Conservation (phyloP, 2,329 filamentous ascomycete species). For the Trichoderma afroharzianum region DNA sequence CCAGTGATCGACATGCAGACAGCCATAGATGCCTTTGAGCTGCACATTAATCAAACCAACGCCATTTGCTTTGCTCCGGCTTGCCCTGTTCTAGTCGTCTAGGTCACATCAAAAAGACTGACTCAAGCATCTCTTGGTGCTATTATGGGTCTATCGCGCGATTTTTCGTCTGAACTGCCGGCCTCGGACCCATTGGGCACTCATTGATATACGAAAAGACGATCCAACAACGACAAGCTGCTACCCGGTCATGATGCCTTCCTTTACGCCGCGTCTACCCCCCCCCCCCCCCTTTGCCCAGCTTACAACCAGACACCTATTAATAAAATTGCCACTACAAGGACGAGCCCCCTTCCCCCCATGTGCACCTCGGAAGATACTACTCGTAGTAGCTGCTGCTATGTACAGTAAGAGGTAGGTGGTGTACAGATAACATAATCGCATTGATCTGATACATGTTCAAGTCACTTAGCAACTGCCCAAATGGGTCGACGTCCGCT, state of each 20-base stretch:
- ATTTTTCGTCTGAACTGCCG: neutral
- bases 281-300: neutral
- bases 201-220: neutral
- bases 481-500: conserved; percentile 8
- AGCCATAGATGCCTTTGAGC: neutral
- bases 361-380: neutral
- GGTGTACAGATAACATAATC: neutral
- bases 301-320: neutral
- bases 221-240: neutral
- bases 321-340: neutral
- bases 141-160: neutral
- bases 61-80: neutral
- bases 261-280: neutral
- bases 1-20: neutral
- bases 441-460: neutral
- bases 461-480: conserved; percentile 5
- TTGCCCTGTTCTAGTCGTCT: neutral
- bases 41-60: neutral
- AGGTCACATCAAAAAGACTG: neutral
- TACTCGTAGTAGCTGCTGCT: neutral
- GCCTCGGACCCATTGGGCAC: neutral
- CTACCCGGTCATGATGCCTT: neutral
- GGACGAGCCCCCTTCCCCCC: neutral
- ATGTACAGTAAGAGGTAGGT: neutral
- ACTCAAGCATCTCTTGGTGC: neutral